phyloP scores from a whole-genome alignment of 164 flowering plant species.

The Umbellularia californica region DNA sequence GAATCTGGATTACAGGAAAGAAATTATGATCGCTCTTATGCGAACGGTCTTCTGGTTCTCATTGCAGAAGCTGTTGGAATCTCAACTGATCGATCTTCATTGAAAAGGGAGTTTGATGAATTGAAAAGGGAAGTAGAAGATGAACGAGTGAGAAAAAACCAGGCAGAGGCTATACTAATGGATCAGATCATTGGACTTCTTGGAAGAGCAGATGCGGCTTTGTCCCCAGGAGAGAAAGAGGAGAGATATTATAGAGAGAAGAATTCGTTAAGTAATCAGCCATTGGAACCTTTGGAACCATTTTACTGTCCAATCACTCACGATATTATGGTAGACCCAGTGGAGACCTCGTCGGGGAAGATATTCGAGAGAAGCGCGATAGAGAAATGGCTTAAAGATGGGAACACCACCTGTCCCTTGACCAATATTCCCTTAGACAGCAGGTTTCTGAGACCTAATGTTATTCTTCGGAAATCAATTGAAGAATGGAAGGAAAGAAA shows the following conservation, averaged over 20 bases:
- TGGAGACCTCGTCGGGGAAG: constrained; percentile 68
- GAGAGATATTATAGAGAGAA: constrained; percentile 39
- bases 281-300: constrained; percentile 59
- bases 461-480: constrained; percentile 63
- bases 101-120: constrained; percentile 59
- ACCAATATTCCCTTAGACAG: constrained; percentile 40
- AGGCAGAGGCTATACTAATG: constrained; percentile 74
- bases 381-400: constrained; percentile 59
- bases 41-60: constrained; percentile 46
- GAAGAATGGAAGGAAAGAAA: constrained; percentile 85
- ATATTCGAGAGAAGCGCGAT: constrained; percentile 74
- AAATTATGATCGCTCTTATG: constrained; percentile 55
- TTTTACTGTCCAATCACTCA: constrained; percentile 62
- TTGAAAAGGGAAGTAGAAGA: constrained; percentile 63
- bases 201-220: constrained; percentile 62
- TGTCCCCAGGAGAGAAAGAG: constrained; percentile 54
- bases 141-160: constrained; percentile 44
- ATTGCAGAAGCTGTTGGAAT: constrained; percentile 69
- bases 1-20: constrained; percentile 63
- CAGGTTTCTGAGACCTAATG: constrained; percentile 53
- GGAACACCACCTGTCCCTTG: constrained; percentile 52
- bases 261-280: constrained; percentile 56
- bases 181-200: constrained; percentile 74
- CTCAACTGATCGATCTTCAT: constrained; percentile 34
- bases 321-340: constrained; percentile 75